Conservation (phyloP, 192 early-diverging fungal species). For the Phycomyces blakesleeanus region DNA sequence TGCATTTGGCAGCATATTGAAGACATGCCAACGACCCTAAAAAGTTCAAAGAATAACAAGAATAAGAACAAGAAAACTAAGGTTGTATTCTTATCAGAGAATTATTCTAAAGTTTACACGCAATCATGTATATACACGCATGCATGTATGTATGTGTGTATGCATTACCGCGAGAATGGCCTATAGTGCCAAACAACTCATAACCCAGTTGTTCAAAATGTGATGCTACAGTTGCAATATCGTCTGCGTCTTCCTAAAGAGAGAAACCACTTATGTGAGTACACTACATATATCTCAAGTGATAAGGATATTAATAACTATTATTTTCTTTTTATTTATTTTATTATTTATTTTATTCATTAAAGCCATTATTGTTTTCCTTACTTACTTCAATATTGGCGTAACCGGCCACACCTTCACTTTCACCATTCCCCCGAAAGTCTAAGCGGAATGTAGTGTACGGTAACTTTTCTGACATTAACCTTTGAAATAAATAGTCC, state of each 20-base stretch:
- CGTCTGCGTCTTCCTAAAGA: slow-evolving; percentile 7
- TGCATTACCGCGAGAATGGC: slow-evolving; percentile 6
- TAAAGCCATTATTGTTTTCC: too few relatives aligned
- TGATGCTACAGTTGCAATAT: slow-evolving; percentile 1
- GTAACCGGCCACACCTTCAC: slow-evolving; percentile 22
- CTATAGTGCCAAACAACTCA: slow-evolving; percentile 3
- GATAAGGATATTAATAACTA: too few relatives aligned
- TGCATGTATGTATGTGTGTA: too few relatives aligned
- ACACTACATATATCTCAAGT: too few relatives aligned
- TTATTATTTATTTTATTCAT: too few relatives aligned
- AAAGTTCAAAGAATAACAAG: too few relatives aligned
- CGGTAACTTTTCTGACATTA: slow-evolving; percentile 29
- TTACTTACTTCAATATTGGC: slow-evolving; percentile 25
- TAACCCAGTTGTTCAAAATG: slow-evolving; percentile 3
- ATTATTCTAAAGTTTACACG: too few relatives aligned
- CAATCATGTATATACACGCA: too few relatives aligned
- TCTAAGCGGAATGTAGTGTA: slow-evolving; percentile 38
- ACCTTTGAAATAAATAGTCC: slow-evolving; percentile 34
- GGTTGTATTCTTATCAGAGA: too few relatives aligned
- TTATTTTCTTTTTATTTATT: too few relatives aligned
- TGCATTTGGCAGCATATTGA: not conserved
- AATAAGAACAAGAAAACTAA: too few relatives aligned
- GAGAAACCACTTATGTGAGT: too few relatives aligned
- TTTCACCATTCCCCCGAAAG: slow-evolving; percentile 40
- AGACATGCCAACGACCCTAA: not conserved